Evolutionary conservation across 345 rosid genomes (phyloP), one percentile per base, ranked within the genome.

Genomic region (Gossypium sturtianum): DNA sequence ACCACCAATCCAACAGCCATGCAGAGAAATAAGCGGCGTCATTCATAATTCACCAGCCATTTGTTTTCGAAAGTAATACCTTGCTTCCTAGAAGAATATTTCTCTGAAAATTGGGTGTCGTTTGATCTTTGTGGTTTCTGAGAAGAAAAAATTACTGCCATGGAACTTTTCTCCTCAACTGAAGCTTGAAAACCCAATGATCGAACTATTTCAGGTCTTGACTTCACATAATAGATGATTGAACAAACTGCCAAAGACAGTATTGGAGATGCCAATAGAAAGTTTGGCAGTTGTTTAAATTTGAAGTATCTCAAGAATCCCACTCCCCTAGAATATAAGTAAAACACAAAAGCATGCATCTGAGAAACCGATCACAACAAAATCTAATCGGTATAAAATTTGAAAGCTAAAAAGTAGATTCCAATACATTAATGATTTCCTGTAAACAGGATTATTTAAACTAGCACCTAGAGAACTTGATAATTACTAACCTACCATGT

Each of bases 251-350:
- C 89, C 79, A 90, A 75, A 64, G 91, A 86, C 49, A 93, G 79
- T 72, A 93, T 83, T 6, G 99, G 99, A 44, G 99, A 90, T 77
- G 98, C 99, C 34, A 93, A 93, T 22, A 95, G 88, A 89, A 95
- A 95, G 82, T 93, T 95, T 64, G 99, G 99, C 81, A 95, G 74
- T 83, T 93, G 98, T 77, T 91, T 93, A 8, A 89, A 75, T 62
- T 87, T 89, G 83, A 95, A 95, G 82, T 91, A 93, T 70, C 72
- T 90, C 84, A 95, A 84, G 87, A 95, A 93, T 43, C 99, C 99
- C 72, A 89, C 96, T 78, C 93, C 89, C 96, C 99, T 95, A 79
- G 74, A 70, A 79, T 22, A 27, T n/a, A 66, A 77, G 73, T 38
- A 75, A 12, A 51, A 75, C 7, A 73, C 27, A 1, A 20, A 48